A percentile compares a stretch with the other conserved stretches of the same genome.
Evolutionary conservation across 257 asterid species (phyloP).

Genomic region (Jacaranda copaia): DNA sequence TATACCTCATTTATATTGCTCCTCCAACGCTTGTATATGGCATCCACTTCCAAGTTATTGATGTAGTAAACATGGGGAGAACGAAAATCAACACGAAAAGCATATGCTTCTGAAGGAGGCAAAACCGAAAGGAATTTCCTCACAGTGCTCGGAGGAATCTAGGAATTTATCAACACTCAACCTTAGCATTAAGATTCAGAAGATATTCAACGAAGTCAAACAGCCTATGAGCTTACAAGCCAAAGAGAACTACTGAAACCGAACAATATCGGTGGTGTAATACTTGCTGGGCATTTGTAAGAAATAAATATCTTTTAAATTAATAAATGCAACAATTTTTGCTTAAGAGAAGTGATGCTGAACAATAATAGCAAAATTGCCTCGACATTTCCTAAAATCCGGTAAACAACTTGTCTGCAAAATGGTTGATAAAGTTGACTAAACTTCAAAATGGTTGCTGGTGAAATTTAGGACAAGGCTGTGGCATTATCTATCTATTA

Average conservation of each 20-base stretch:
- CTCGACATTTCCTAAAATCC: constrained; percentile 23
- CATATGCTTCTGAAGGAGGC: constrained; percentile 80
- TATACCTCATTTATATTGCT: constrained; percentile 90
- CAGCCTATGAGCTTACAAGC: constrained; percentile 24
- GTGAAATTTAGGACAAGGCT: constrained; percentile 1
- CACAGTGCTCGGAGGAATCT: constrained; percentile 83
- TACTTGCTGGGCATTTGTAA: constrained; percentile 8
- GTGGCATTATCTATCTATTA: background rate
- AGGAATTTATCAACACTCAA: constrained; percentile 38
- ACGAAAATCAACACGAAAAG: constrained; percentile 94
- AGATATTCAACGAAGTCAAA: constrained; percentile 32
- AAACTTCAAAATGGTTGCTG: constrained; percentile 6
- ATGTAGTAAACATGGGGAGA: constrained; percentile 88
- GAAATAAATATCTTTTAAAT: background rate
- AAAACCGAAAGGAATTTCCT: constrained; percentile 83
- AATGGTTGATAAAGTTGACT: constrained; percentile 19
- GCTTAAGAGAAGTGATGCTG: background rate
- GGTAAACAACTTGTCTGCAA: constrained; percentile 12
- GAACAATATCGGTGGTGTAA: constrained; percentile 14
- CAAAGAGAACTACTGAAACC: constrained; percentile 24
- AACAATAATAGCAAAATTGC: constrained; percentile 12
- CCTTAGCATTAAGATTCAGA: constrained; percentile 35
- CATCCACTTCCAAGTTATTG: constrained; percentile 91
- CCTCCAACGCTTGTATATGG: constrained; percentile 96
- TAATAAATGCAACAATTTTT: constrained; percentile 20